phyloP scores from a whole-genome alignment of 2,329 filamentous ascomycete species.

The Aspergillus sp. region DNA sequence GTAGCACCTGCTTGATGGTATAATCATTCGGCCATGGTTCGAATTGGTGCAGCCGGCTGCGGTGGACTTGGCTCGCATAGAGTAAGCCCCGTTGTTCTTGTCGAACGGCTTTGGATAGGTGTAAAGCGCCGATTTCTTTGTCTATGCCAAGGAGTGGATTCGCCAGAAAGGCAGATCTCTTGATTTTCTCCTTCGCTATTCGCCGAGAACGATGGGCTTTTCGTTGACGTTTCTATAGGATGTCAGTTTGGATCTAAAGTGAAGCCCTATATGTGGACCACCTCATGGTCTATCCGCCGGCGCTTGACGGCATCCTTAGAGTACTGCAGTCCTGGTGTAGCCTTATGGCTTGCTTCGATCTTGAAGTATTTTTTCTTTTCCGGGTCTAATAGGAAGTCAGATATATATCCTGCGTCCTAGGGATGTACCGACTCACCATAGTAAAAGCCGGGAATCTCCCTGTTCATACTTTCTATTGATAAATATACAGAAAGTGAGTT shows the following conservation, averaged over 20 bases:
- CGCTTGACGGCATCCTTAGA: conserved; percentile 60
- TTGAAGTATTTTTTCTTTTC: conserved; percentile 68
- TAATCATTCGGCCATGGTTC: conserved; percentile 26
- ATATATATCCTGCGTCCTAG: neutral
- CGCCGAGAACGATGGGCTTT: conserved; percentile 25
- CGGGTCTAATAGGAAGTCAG: conserved; percentile 28
- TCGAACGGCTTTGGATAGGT: conserved; percentile 17
- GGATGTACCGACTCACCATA: conserved; percentile 26
- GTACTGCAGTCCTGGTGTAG: conserved; percentile 53
- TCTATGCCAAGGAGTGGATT: conserved; percentile 29
- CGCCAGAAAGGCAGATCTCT: conserved; percentile 25
- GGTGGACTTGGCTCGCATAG: conserved; percentile 33
- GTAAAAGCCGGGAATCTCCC: conserved; percentile 34
- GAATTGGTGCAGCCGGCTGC: conserved; percentile 31
- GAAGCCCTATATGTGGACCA: conserved; percentile 4
- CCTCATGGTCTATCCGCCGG: conserved; percentile 49
- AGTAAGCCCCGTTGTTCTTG: conserved; percentile 27
- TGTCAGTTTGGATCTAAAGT: conserved; percentile 6
- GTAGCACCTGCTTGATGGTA: conserved; percentile 31
- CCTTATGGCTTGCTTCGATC: conserved; percentile 55
- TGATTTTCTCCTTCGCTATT: conserved; percentile 33
- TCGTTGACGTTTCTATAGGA: conserved; percentile 28
- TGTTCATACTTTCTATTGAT: conserved; percentile 23
- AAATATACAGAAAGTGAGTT: neutral
- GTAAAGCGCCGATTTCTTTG: conserved; percentile 28